Percentiles rank a stretch among this genome's conserved stretches.
phyloP scores from a whole-genome alignment of 768 basidiomycete species.

The Pleurotus platypus region DNA sequence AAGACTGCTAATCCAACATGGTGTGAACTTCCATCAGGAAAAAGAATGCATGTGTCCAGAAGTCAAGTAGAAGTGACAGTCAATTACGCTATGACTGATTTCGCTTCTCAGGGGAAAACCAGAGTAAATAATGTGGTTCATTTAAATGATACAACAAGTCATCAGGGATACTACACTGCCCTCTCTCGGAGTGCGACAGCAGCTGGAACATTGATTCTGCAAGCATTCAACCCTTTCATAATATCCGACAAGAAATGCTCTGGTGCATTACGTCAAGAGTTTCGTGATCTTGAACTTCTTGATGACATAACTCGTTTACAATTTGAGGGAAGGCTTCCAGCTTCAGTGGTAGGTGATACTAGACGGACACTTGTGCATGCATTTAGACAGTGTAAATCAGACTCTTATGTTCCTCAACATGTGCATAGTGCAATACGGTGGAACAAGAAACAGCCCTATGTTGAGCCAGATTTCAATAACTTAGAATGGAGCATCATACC shows the following conservation, averaged over 20 bases:
- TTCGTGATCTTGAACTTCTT: constrained; percentile 28
- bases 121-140: constrained; percentile 21
- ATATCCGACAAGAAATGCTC: constrained; percentile 20
- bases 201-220: constrained; percentile 21
- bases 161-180: constrained; percentile 27
- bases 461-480: background rate
- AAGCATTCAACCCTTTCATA: constrained; percentile 18
- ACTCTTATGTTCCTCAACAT: constrained; percentile 15
- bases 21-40: constrained; percentile 15
- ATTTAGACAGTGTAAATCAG: constrained; percentile 17
- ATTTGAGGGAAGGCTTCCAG: constrained; percentile 17
- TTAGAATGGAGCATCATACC: background rate
- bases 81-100: constrained; percentile 33
- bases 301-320: constrained; percentile 27
- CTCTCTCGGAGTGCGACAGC: constrained; percentile 21
- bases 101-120: constrained; percentile 29
- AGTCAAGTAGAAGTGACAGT: constrained; percentile 21
- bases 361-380: constrained; percentile 18
- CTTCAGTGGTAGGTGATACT: constrained; percentile 11
- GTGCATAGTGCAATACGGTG: constrained; percentile 16
- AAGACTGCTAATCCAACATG: background rate
- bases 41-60: constrained; percentile 11
- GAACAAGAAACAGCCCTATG: constrained; percentile 13
- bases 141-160: constrained; percentile 16
- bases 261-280: constrained; percentile 27